Conservation (phyloP, 2,329 filamentous ascomycete species). For the Cercospora sp. region DNA sequence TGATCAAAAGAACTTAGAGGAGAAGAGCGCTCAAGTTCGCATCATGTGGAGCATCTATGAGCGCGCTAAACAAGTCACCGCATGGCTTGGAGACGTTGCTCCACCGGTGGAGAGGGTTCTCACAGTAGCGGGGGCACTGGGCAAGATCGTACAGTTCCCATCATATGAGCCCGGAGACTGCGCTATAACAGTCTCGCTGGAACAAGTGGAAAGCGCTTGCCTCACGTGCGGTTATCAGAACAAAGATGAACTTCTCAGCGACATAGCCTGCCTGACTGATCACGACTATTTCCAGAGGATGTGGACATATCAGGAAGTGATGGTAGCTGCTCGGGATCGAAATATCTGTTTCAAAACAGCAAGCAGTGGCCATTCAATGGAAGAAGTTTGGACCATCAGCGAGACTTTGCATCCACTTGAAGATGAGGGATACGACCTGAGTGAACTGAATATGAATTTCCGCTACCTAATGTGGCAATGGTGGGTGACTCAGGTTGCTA, state of each 20-base stretch:
- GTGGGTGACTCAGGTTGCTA: no score
- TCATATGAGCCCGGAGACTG: no score
- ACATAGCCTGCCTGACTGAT: background rate
- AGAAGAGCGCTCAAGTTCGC: background rate
- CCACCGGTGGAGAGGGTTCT: background rate
- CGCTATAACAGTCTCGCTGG: no score
- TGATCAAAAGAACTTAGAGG: background rate
- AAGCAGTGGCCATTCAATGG: background rate
- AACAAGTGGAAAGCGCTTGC: no score
- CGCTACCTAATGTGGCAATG: no score
- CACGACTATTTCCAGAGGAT: background rate
- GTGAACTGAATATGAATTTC: no score
- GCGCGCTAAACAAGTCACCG: background rate
- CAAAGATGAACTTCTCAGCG: no score
- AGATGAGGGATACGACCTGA: no score
- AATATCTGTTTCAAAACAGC: background rate
- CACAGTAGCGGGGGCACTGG: no score
- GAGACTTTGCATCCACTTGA: rapidly evolving
- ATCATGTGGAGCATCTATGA: background rate
- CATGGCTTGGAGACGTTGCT: background rate
- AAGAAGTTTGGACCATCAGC: rapidly evolving
- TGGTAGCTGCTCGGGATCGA: background rate
- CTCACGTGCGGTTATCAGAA: no score
- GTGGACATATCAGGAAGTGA: background rate
- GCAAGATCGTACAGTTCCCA: no score